Evolutionary conservation across 2,329 filamentous ascomycete genomes (phyloP).

Genomic region (Fusarium beomiforme): DNA sequence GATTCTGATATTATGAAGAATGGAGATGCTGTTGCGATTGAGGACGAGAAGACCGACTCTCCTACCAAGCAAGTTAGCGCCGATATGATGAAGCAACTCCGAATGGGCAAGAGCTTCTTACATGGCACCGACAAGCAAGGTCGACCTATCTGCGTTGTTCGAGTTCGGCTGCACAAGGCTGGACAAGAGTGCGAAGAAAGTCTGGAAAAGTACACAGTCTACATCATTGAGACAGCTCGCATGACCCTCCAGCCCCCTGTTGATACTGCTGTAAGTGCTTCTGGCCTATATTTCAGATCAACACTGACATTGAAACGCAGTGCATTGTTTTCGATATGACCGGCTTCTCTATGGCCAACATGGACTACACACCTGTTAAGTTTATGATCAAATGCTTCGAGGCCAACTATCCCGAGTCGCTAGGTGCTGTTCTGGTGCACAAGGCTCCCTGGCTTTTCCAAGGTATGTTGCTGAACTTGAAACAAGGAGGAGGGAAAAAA

Average conservation of each 20-base stretch:
- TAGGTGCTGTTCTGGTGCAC: constrained; percentile 91
- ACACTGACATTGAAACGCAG: constrained; percentile 56
- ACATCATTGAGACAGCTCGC: constrained; percentile 92
- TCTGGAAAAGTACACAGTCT: constrained; percentile 91
- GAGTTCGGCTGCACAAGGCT: constrained; percentile 82
- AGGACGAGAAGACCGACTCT: constrained; percentile 66
- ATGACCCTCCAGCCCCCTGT: constrained; percentile 82
- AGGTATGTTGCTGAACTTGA: constrained; percentile 62
- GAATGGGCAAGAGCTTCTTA: constrained; percentile 92
- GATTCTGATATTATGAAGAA: constrained; percentile 86
- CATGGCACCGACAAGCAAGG: constrained; percentile 88
- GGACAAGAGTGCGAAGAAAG: constrained; percentile 85
- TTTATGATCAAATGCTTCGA: constrained; percentile 99
- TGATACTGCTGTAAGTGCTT: constrained; percentile 84
- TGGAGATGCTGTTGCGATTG: constrained; percentile 75
- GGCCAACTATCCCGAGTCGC: constrained; percentile 94
- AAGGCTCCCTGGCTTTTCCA: constrained; percentile 98
- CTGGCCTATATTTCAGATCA: neutral
- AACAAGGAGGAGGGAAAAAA: neutral
- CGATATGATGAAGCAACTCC: constrained; percentile 85
- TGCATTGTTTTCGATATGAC: constrained; percentile 97
- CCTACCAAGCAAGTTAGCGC: constrained; percentile 72
- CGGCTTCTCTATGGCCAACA: constrained; percentile 91
- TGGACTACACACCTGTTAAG: constrained; percentile 97
- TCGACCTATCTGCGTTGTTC: constrained; percentile 86